A percentile compares a stretch with the other conserved stretches of the same genome.
These are phyloP conservation scores for Fonsecaea pugnacius DNA, from an alignment of 2,329 filamentous ascomycete genomes.

Conservation along the genomic window DNA sequence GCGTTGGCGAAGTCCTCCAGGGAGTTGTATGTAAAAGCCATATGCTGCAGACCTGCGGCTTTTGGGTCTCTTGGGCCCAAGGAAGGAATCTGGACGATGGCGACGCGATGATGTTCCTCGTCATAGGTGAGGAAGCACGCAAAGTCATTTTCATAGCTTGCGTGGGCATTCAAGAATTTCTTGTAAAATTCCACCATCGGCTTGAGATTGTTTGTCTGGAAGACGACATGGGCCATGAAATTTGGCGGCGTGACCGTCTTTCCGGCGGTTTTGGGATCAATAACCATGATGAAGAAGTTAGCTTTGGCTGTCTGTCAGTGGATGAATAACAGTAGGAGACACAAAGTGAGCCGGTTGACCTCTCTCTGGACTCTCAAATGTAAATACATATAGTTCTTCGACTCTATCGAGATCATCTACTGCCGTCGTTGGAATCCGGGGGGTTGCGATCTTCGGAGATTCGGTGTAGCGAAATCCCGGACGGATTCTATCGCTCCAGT, in stretches of 20 bases:
- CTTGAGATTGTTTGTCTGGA: conserved; percentile 18
- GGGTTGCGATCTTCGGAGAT: neutral
- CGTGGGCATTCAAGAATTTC: conserved; percentile 13
- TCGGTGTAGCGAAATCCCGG: neutral
- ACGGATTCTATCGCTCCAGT: neutral
- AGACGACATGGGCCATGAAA: conserved; percentile 26
- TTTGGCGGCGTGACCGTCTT: conserved; percentile 3
- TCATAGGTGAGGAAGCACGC: conserved; percentile 18
- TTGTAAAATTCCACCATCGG: conserved; percentile 19
- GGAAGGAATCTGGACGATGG: conserved; percentile 42
- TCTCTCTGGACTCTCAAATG: neutral
- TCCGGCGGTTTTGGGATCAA: neutral
- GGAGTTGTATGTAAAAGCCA: conserved; percentile 5
- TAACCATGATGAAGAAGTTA: neutral
- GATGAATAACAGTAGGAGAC: neutral
- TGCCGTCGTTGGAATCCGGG: neutral
- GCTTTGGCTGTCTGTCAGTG: neutral
- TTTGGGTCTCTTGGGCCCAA: neutral
- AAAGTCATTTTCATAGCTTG: conserved; percentile 4
- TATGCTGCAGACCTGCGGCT: conserved; percentile 8
- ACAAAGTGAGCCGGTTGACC: neutral
- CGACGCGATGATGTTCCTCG: conserved; percentile 48
- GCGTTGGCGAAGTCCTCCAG: conserved; percentile 39
- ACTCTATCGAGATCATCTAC: neutral
- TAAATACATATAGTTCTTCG: neutral